Evolutionary conservation across 495 filamentous ascomycete genomes (phyloP), one percentile per base, ranked within the genome.

Genomic region (Xylaria nigripes): DNA sequence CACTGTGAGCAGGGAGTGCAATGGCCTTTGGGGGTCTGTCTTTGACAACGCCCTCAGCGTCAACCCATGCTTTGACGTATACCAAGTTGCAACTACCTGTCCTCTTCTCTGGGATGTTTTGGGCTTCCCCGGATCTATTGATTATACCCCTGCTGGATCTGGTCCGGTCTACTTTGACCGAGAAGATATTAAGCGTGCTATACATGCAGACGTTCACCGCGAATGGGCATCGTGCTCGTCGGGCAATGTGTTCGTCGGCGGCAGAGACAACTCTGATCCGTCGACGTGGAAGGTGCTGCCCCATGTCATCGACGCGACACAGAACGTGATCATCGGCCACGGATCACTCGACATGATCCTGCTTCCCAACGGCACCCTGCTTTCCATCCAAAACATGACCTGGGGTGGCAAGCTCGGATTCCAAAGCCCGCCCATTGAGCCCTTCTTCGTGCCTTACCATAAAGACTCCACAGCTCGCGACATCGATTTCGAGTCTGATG

Each of bases 61-160:
- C 36, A 94, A 94, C 73, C 88, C 89, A 0, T 93, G 89, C 71
- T 92, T 88, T 74, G 82, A 87, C 72, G 74, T 86, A 21, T 91
- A 90, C 68, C 81, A 89, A 54, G 77, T 94, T 23, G 81, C 82
- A 13, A 83, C 81, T 30, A 87, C 81, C 16, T 94, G 89, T 65
- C 89, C 89, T 0, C 69, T 86, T 19, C 75, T 86, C 0, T 90
- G 79, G 77, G 82, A 87, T 55, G 79, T 85, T 0, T 82, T 92
- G 51, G 89, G 86, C 22, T 90, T 88, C 66, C 79, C 85, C 0
- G 85, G 81, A 9, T 70, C 72, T 2, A 68, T 73, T 46, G 49
- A 55, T 2, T 80, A 78, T 50, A 59, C 76, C 2, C 82, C 81
- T 0, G 72, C 61, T 6, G 81, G 84, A 12, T 76, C 80, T 0